Evolutionary conservation across 768 basidiomycete species (phyloP).

Genomic region (Daedalea quercina): DNA sequence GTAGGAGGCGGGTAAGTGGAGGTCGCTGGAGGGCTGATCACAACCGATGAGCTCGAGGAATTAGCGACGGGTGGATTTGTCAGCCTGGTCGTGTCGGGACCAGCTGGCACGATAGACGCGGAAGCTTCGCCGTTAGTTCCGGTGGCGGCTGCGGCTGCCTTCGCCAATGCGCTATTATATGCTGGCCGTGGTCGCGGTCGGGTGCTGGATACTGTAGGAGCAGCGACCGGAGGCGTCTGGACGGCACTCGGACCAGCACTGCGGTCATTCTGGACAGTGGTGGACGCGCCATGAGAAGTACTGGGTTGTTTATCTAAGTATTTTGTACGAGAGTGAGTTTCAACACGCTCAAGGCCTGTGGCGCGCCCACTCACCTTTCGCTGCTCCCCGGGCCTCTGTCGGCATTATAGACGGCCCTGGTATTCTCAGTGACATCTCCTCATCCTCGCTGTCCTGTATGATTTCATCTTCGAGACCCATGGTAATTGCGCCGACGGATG

Average conservation of each 20-base stretch:
- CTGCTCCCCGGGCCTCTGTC: neutral
- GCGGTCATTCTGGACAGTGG: neutral
- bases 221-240: neutral
- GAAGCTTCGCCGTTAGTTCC: too few relatives aligned
- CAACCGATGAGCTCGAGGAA: too few relatives aligned
- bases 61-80: neutral
- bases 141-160: neutral
- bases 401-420: neutral
- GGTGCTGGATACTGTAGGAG: neutral
- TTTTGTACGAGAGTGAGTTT: neutral
- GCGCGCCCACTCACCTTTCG: neutral
- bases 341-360: too few relatives aligned
- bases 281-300: neutral
- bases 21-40: neutral
- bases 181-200: conserved; percentile 11
- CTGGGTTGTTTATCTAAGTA: too few relatives aligned
- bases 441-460: conserved; percentile 16
- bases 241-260: neutral
- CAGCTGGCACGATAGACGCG: neutral
- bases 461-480: conserved; percentile 2
- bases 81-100: neutral
- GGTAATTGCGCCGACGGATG: neutral
- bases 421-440: conserved; percentile 3
- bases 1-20: neutral
- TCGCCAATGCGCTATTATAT: conserved; percentile 4